These are phyloP conservation scores for Xylariales sp. DNA, from an alignment of 2,329 filamentous ascomycete genomes.

Conservation along the genomic window DNA sequence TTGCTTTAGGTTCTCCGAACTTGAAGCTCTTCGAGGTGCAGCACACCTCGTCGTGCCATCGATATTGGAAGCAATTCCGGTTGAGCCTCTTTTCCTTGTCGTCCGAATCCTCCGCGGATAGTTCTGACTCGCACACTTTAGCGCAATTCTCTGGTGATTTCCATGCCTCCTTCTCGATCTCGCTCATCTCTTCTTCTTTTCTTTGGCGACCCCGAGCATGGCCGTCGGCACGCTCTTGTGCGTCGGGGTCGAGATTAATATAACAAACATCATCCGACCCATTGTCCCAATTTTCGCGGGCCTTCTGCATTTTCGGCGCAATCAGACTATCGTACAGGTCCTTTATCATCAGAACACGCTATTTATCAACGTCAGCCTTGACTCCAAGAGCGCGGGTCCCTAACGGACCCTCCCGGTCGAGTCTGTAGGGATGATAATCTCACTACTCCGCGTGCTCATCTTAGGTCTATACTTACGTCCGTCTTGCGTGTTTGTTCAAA, in stretches of 20 bases:
- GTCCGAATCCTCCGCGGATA: constrained; percentile 48
- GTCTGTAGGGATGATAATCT: neutral
- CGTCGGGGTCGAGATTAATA: constrained; percentile 53
- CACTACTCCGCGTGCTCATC: neutral
- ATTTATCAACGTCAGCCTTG: constrained; percentile 33
- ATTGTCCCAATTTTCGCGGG: constrained; percentile 65
- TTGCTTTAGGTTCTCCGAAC: constrained; percentile 55
- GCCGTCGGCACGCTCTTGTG: constrained; percentile 51
- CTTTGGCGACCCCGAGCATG: constrained; percentile 52
- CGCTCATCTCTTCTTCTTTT: constrained; percentile 54
- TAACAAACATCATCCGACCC: constrained; percentile 61
- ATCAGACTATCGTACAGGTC: constrained; percentile 64
- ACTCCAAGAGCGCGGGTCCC: neutral
- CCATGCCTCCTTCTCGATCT: constrained; percentile 59
- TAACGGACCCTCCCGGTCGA: neutral
- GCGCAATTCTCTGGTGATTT: constrained; percentile 60
- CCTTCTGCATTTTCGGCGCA: constrained; percentile 55
- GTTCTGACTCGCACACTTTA: constrained; percentile 59
- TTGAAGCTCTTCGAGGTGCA: constrained; percentile 59
- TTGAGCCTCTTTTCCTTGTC: constrained; percentile 50
- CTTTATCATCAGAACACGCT: constrained; percentile 59
- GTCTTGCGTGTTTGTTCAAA: constrained; percentile 62
- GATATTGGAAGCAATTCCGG: constrained; percentile 59
- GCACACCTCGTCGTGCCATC: constrained; percentile 58
- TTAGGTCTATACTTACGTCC: constrained; percentile 50